These are phyloP conservation scores for Linnemannia schmuckeri DNA, from an alignment of 192 early-diverging fungal genomes.

Conservation along the genomic window DNA sequence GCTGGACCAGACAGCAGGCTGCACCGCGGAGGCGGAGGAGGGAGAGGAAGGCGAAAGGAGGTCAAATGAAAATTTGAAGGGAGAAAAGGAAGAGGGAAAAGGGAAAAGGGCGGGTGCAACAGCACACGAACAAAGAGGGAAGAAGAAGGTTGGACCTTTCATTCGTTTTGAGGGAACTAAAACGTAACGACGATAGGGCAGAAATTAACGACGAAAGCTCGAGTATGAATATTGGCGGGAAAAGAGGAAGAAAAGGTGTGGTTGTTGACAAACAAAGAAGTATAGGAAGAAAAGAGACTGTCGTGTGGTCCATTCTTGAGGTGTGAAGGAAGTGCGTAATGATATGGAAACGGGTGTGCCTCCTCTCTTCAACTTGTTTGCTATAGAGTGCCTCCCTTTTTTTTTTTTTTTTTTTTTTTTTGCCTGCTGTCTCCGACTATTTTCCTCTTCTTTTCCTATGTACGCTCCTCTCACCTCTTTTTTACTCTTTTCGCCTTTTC, in stretches of 20 bases:
- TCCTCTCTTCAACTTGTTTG: neutral
- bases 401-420: too few relatives aligned
- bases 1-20: neutral
- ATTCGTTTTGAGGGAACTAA: too few relatives aligned
- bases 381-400: too few relatives aligned
- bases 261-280: neutral
- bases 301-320: neutral
- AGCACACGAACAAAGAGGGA: neutral
- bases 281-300: neutral
- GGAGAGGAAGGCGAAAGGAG: neutral
- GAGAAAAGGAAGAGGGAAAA: neutral
- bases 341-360: too few relatives aligned
- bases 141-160: neutral
- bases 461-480: neutral
- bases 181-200: too few relatives aligned
- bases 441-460: neutral
- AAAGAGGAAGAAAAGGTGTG: too few relatives aligned
- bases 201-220: too few relatives aligned
- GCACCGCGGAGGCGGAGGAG: neutral
- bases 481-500: neutral
- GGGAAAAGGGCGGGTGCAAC: neutral
- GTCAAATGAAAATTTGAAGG: neutral
- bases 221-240: too few relatives aligned
- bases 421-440: neutral
- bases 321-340: too few relatives aligned